These are phyloP conservation scores for Trichoderma asperelloides DNA, from an alignment of 495 filamentous ascomycete species.

Conservation along the genomic window DNA sequence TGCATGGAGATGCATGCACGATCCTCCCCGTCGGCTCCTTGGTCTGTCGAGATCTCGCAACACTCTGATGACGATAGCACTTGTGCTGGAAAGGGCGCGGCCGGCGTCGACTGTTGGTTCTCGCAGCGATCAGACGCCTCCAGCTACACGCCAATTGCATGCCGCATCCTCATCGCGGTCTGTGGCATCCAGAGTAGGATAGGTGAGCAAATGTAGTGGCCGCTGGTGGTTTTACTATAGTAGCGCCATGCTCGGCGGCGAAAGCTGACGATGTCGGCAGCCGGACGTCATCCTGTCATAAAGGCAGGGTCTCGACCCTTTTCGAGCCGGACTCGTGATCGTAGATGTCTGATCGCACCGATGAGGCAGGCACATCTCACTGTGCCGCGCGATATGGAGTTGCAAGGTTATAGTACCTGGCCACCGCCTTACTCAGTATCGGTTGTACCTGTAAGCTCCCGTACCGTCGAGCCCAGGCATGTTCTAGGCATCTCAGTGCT, in stretches of 20 bases:
- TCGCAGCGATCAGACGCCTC: not conserved
- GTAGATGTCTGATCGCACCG: constrained; percentile 4
- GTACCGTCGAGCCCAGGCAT: too few species aligned
- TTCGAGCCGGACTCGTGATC: not conserved
- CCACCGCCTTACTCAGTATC: not conserved
- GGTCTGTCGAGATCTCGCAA: not conserved
- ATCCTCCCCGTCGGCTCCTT: not conserved
- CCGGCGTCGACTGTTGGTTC: not conserved
- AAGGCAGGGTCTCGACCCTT: not conserved
- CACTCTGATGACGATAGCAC: not conserved
- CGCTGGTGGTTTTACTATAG: too few species aligned
- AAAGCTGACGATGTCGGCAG: not conserved
- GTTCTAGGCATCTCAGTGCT: too few species aligned
- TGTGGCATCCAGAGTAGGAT: too few species aligned
- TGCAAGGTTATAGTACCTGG: not conserved
- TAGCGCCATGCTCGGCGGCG: too few species aligned
- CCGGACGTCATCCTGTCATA: not conserved
- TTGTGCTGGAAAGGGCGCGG: not conserved
- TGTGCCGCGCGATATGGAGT: not conserved
- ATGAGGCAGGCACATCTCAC: constrained; percentile 5
- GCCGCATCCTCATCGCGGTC: too few species aligned
- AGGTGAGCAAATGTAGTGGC: too few species aligned
- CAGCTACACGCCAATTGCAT: too few species aligned
- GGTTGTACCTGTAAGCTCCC: not conserved
- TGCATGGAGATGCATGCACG: not conserved